Conservation (phyloP, 2,329 filamentous ascomycete genomes). For the Penicillium sp. region DNA sequence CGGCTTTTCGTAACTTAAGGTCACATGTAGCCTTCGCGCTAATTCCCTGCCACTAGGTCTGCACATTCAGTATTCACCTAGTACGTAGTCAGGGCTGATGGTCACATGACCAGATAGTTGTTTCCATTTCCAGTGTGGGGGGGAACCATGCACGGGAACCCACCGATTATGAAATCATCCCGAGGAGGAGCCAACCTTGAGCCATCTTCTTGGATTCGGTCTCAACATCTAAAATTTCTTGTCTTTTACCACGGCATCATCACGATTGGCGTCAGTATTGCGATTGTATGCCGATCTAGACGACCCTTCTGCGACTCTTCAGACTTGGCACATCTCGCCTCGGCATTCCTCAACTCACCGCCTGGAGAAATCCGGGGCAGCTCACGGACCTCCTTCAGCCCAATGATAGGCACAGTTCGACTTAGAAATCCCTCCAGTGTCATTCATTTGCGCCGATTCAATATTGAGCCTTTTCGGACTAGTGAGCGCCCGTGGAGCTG, state of each 20-base stretch:
- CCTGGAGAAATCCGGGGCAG: conserved; percentile 5
- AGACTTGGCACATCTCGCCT: background rate
- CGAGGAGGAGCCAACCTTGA: background rate
- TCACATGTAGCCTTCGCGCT: too few relatives aligned
- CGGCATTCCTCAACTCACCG: background rate
- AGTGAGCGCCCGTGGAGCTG: conserved; percentile 10
- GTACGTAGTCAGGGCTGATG: too few relatives aligned
- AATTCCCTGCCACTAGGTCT: too few relatives aligned
- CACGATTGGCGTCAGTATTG: background rate
- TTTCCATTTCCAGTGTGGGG: too few relatives aligned
- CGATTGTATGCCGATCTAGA: background rate
- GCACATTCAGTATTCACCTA: too few relatives aligned
- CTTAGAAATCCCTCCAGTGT: background rate
- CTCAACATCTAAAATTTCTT: background rate
- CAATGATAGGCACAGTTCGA: conserved; percentile 5
- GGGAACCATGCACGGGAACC: background rate
- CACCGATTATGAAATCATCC: conserved; percentile 21
- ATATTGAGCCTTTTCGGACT: background rate
- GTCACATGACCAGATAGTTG: too few relatives aligned
- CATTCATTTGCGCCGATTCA: conserved; percentile 1
- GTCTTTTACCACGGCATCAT: background rate
- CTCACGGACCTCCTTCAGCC: conserved; percentile 11
- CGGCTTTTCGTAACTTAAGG: too few relatives aligned
- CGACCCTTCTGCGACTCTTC: background rate
- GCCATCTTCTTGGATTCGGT: background rate